A percentile compares a stretch with the other conserved stretches of the same genome.
These are phyloP conservation scores for Pseudonitzschia multiseries DNA, from an alignment of 108 stramenopile species.

Conservation along the genomic window DNA sequence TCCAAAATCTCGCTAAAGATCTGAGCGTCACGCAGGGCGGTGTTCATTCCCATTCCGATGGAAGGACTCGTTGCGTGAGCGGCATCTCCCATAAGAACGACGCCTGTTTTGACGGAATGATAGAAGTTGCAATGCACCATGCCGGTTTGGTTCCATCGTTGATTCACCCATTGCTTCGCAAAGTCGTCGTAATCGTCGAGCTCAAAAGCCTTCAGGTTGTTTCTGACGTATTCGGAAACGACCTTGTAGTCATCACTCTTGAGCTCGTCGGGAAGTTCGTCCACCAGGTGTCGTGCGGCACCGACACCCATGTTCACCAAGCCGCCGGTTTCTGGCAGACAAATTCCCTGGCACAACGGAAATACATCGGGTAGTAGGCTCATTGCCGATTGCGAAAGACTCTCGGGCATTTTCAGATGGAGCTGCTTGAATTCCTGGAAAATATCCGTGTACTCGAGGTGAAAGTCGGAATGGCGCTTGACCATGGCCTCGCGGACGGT, in stretches of 20 bases:
- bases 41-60: slow-evolving; percentile 73
- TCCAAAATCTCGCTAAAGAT: slow-evolving; percentile 48
- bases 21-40: slow-evolving; percentile 57
- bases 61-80: slow-evolving; percentile 55
- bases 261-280: slow-evolving; percentile 26
- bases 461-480: slow-evolving; percentile 48
- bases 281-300: slow-evolving; percentile 18
- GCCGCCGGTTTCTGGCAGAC: slow-evolving; percentile 48
- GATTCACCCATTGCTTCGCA: slow-evolving; percentile 49
- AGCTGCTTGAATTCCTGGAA: slow-evolving; percentile 56
- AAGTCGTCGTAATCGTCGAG: slow-evolving; percentile 45
- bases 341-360: slow-evolving; percentile 43
- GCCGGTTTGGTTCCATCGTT: slow-evolving; percentile 56
- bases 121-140: slow-evolving; percentile 61
- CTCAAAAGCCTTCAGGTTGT: slow-evolving; percentile 52
- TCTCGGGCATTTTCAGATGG: slow-evolving; percentile 22
- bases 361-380: slow-evolving; percentile 34
- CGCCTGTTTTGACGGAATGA: slow-evolving; percentile 26
- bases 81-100: slow-evolving; percentile 52
- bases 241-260: slow-evolving; percentile 45
- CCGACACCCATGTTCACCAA: slow-evolving; percentile 46
- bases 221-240: slow-evolving; percentile 41
- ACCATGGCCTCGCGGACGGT: slow-evolving; percentile 52
- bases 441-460: slow-evolving; percentile 45
- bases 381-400: slow-evolving; percentile 18